Percentiles rank a stretch among this genome's conserved stretches.
Evolutionary conservation across 768 basidiomycete species (phyloP).

Genomic region (Rhodotorula babjevae): DNA sequence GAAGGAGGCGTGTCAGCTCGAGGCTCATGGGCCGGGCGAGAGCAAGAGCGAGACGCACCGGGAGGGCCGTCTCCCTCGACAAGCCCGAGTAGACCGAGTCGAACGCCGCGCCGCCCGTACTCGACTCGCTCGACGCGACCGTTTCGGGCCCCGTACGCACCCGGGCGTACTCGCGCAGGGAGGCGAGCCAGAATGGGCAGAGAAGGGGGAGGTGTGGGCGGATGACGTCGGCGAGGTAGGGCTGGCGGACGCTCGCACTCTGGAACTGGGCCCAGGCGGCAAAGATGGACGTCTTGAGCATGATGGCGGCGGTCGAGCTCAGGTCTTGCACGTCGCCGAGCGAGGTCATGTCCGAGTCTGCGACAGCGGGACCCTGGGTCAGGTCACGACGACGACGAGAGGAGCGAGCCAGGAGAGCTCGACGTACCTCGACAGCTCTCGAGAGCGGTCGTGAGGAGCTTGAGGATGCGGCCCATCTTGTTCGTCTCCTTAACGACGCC

Average conservation of each 20-base stretch:
- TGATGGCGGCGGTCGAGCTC: conserved; percentile 88
- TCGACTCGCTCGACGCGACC: conserved; percentile 56
- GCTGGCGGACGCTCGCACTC: conserved; percentile 66
- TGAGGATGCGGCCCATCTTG: conserved; percentile 90
- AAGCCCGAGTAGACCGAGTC: conserved; percentile 81
- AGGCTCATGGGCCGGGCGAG: neutral
- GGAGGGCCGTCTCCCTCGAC: conserved; percentile 82
- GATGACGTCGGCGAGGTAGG: conserved; percentile 73
- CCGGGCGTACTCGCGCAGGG: conserved; percentile 85
- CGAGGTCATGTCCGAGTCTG: conserved; percentile 76
- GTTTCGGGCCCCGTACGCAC: conserved; percentile 78
- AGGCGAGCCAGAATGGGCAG: conserved; percentile 78
- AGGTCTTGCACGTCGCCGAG: conserved; percentile 80
- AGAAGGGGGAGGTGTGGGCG: conserved; percentile 71
- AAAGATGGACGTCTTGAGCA: conserved; percentile 84
- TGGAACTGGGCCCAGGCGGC: conserved; percentile 94
- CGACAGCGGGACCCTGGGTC: neutral
- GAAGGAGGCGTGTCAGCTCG: neutral
- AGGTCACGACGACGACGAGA: neutral
- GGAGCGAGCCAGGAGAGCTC: conserved; percentile 9
- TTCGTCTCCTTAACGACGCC: conserved; percentile 85
- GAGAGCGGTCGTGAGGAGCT: conserved; percentile 76
- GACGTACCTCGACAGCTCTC: conserved; percentile 77
- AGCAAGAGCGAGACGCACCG: conserved; percentile 58
- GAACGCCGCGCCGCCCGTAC: conserved; percentile 61